A percentile compares a stretch with the other conserved stretches of the same genome.
Conservation (phyloP, 345 rosid genomes). For the Litchi chinensis region DNA sequence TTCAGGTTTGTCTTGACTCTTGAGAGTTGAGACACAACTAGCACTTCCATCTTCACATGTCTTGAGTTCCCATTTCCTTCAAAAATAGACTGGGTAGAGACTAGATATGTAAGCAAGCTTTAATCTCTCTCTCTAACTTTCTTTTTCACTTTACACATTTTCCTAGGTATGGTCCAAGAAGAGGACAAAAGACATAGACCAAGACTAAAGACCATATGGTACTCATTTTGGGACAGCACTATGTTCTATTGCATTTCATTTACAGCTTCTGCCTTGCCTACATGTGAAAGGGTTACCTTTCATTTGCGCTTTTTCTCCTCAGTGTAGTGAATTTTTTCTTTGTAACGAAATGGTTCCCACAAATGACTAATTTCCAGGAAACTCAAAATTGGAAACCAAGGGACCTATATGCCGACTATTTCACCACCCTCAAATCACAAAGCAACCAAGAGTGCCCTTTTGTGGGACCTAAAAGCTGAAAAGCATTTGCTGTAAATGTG, state of each 20-base stretch:
- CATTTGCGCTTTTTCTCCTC: not conserved
- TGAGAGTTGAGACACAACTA: not conserved
- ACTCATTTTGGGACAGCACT: not conserved
- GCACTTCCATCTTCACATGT: no score
- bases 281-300: not conserved
- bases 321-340: not conserved
- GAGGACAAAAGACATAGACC: slow-evolving; percentile 15
- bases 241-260: not conserved
- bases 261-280: not conserved
- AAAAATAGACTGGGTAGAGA: not conserved
- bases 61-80: not conserved
- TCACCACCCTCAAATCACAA: not conserved
- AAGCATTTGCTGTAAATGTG: not conserved
- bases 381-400: not conserved
- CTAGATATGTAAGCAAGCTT: not conserved
- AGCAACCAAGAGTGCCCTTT: not conserved
- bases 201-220: not conserved
- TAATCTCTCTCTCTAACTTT: not conserved
- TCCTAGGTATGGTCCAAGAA: slow-evolving; percentile 12
- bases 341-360: not conserved
- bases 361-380: not conserved
- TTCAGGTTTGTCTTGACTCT: not conserved
- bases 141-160: slow-evolving; percentile 18
- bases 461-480: slow-evolving; percentile 3
- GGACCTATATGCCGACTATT: not conserved